Conservation (phyloP, 306 rosid genomes). For the Cucurbita moschata region DNA sequence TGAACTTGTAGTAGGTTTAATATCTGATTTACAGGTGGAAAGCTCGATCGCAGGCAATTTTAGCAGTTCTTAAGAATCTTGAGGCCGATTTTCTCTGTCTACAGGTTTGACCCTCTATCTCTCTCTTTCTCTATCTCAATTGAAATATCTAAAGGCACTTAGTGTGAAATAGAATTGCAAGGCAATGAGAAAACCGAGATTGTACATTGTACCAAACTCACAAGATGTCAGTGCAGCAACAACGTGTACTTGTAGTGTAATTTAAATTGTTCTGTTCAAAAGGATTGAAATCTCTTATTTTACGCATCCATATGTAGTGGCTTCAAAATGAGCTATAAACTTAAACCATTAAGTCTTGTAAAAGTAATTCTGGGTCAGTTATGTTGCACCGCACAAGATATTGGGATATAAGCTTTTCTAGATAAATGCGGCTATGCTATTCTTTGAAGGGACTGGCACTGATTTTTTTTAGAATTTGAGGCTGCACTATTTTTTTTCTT, state of each 20-base stretch:
- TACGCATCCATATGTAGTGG: not conserved
- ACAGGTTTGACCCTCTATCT: conserved; percentile 32
- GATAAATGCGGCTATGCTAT: too few relatives aligned
- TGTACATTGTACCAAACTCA: not conserved
- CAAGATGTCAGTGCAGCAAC: not conserved
- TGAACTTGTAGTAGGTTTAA: conserved; percentile 1
- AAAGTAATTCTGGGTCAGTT: not conserved
- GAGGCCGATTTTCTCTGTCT: conserved; percentile 80
- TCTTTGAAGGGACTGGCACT: too few relatives aligned
- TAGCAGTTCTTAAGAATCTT: conserved; percentile 41
- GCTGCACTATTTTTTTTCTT: too few relatives aligned
- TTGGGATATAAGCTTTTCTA: not conserved
- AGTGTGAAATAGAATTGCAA: not conserved
- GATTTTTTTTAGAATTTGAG: too few relatives aligned
- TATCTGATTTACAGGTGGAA: conserved; percentile 47
- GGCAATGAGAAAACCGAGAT: not conserved
- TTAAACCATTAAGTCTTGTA: not conserved
- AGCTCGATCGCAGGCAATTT: conserved; percentile 55
- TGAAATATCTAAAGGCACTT: not conserved
- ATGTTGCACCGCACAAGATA: not conserved
- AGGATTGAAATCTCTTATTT: not conserved
- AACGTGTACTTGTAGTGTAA: not conserved
- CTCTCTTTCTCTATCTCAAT: not conserved
- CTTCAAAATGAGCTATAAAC: not conserved
- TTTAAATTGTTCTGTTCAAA: not conserved